These are phyloP conservation scores for Ustanciosporium gigantosporum DNA, from an alignment of 1,284 basidiomycete species.

Conservation along the genomic window DNA sequence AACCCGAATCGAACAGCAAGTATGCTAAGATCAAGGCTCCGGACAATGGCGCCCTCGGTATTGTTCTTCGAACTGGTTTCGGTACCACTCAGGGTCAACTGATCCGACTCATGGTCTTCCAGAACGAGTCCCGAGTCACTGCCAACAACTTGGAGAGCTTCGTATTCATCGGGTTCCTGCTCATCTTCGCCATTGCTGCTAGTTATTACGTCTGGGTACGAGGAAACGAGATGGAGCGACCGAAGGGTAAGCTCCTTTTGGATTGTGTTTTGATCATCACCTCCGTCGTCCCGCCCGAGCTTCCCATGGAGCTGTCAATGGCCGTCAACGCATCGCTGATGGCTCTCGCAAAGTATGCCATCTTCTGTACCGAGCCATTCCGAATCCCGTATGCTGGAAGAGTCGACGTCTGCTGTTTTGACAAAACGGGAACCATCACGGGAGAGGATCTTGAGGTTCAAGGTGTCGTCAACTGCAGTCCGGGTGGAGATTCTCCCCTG, in stretches of 20 bases:
- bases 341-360: slow-evolving; percentile 79
- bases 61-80: slow-evolving; percentile 59
- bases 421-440: slow-evolving; percentile 61
- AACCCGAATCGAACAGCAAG: slow-evolving; percentile 37
- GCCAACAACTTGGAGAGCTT: slow-evolving; percentile 60
- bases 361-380: slow-evolving; percentile 61
- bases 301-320: slow-evolving; percentile 61
- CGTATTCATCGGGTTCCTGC: slow-evolving; percentile 59
- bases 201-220: slow-evolving; percentile 58
- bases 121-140: slow-evolving; percentile 58
- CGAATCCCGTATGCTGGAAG: slow-evolving; percentile 59
- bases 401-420: slow-evolving; percentile 61
- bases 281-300: slow-evolving; percentile 59
- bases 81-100: slow-evolving; percentile 60
- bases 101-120: slow-evolving; percentile 60
- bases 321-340: slow-evolving; percentile 65
- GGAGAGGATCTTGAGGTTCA: slow-evolving; percentile 59
- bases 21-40: slow-evolving; percentile 46
- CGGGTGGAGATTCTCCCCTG: slow-evolving; percentile 63
- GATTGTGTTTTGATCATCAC: slow-evolving; percentile 61
- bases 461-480: slow-evolving; percentile 48
- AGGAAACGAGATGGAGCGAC: slow-evolving; percentile 55
- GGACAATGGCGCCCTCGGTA: slow-evolving; percentile 53
- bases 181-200: slow-evolving; percentile 59
- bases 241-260: slow-evolving; percentile 59